Conservation (phyloP, 805 yeast species). For the Clavispora santaluciae region DNA sequence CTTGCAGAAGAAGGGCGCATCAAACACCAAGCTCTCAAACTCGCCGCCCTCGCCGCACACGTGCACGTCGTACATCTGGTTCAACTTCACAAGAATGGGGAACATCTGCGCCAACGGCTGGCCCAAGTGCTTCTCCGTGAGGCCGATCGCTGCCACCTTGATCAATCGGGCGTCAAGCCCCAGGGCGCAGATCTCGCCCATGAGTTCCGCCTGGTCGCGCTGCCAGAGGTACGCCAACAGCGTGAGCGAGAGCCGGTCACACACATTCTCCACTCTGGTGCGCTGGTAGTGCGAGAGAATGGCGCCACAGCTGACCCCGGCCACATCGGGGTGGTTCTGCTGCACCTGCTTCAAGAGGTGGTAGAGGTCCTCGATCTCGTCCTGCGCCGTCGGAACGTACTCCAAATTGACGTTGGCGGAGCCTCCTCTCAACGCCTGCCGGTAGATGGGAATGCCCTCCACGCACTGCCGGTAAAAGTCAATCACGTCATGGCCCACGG, state of each 20-base stretch:
- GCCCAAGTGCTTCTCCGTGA: constrained; percentile 63
- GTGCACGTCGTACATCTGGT: constrained; percentile 72
- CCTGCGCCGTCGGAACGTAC: constrained; percentile 60
- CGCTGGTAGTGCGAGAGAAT: constrained; percentile 93
- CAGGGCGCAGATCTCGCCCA: constrained; percentile 74
- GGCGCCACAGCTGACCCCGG: constrained; percentile 94
- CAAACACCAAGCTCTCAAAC: constrained; percentile 88
- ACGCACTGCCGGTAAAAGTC: constrained; percentile 62
- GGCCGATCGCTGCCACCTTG: constrained; percentile 92
- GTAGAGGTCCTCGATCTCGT: constrained; percentile 85
- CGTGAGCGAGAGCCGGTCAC: constrained; percentile 63
- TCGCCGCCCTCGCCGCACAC: constrained; percentile 99
- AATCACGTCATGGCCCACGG: constrained; percentile 86
- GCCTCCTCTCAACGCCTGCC: constrained; percentile 58
- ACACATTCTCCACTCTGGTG: constrained; percentile 88
- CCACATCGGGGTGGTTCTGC: constrained; percentile 58
- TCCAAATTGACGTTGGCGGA: constrained; percentile 66
- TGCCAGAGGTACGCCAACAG: constrained; percentile 87
- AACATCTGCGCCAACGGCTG: constrained; percentile 56
- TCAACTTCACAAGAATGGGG: constrained; percentile 54
- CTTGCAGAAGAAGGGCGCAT: constrained; percentile 75
- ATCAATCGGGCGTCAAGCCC: constrained; percentile 74
- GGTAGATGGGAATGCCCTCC: constrained; percentile 67
- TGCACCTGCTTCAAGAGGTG: constrained; percentile 47
- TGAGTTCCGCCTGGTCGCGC: constrained; percentile 69